Evolutionary conservation across 768 basidiomycete species (phyloP), one percentile per base, ranked within the genome.

Genomic region (Xerocomus potaroensis): DNA sequence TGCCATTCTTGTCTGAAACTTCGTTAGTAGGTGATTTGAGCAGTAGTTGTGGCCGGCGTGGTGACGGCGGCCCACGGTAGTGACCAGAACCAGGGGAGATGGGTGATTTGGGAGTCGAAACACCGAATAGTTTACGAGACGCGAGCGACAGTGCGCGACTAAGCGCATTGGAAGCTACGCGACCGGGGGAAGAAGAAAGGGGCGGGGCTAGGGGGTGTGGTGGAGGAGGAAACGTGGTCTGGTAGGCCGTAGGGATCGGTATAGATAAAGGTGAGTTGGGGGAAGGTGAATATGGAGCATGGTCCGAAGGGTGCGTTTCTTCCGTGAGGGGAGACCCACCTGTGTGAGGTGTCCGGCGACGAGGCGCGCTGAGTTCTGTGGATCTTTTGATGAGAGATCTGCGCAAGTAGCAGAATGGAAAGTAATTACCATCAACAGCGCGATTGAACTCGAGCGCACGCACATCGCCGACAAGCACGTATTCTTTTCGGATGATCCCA

Each of bases 401-500:
- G 26, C 48, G 41, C 36, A 31, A 39, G 41, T 14, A 12, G 29
- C 4, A 12, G 26, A 33, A 19, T 8, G 12, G 40, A 31, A 39
- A 22, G 21, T 15, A 65, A 81, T 57, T 50, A 88, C 94, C 94
- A 70, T 98, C 95, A 2, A 95, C 86, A 3, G 91, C 80, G 14
- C 82, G 81, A 62, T 91, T 91, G 63, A 97, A 91, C 62, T 98
- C 94, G 3, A 97, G 87, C 2, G 89, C 89, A 41, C 84, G 77
- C 44, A 79, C 81, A 64, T 99, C 92, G 34, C 87, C 93, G 1
- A 98, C 89, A 1, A 99, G 78, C 0, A 98, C 95, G 57, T 99
- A 99, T 59, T 98, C 95, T 51, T 82, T 77, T 43, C 85, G 76
- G 40, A 91, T 72, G 41, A 83, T 71, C 0, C 86, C 86, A 59